Evolutionary conservation across 192 early-diverging fungal genomes (phyloP).

Genomic region (Haplosporangium gracile): DNA sequence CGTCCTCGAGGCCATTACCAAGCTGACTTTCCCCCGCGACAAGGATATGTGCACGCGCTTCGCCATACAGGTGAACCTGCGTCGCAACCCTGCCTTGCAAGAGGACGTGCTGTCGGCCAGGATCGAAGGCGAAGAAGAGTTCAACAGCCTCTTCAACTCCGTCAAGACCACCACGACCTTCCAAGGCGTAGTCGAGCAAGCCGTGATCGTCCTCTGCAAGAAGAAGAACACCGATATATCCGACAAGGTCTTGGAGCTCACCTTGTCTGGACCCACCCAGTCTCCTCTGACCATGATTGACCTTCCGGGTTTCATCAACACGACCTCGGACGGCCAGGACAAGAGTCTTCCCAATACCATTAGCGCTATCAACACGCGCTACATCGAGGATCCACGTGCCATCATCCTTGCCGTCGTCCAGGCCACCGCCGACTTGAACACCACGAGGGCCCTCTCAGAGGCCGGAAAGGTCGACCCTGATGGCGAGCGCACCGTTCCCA

Average conservation of each 20-base stretch:
- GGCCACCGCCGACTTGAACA: slow-evolving; percentile 1
- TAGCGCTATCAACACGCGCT: background rate
- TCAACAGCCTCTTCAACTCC: background rate
- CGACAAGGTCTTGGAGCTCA: slow-evolving; percentile 15
- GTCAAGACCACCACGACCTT: background rate
- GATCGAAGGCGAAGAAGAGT: slow-evolving; percentile 12
- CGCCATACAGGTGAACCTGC: slow-evolving; percentile 8
- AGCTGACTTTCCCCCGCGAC: slow-evolving; percentile 7
- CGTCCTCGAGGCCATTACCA: slow-evolving; percentile 8
- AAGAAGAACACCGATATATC: background rate
- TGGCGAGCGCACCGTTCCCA: slow-evolving; percentile 16
- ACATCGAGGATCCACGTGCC: slow-evolving; percentile 5
- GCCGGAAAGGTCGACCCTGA: background rate
- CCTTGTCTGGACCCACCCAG: slow-evolving; percentile 13
- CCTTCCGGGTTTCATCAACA: slow-evolving; percentile 15
- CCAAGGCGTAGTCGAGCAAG: background rate
- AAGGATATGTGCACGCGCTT: slow-evolving; percentile 17
- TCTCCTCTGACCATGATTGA: slow-evolving; percentile 19
- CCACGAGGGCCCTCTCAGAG: background rate
- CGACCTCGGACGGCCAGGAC: background rate
- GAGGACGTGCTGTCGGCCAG: background rate
- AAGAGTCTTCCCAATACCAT: slow-evolving; percentile 1
- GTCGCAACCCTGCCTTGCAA: background rate
- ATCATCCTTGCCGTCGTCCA: slow-evolving; percentile 20
- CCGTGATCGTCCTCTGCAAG: background rate